Base-by-base conservation (phyloP, 768 basidiomycete species). In the Calocybe gangraenosa region DNA sequence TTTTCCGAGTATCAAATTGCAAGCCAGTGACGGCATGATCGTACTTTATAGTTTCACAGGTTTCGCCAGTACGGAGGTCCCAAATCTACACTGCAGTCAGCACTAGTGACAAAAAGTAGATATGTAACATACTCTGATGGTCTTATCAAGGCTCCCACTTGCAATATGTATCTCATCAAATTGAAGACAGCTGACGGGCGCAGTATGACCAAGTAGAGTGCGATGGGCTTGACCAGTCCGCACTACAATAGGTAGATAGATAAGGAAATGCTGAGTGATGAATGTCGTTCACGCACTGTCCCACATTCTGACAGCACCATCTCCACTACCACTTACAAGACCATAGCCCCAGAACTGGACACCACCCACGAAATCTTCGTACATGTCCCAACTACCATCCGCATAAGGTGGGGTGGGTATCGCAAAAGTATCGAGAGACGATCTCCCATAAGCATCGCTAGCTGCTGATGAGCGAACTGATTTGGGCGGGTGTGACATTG, bases 291-390 rank as follows among this genome's bases (percentile, higher is more conserved):
- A 81, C 92, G 76, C 60, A 95, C 93, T 97, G 60, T 99, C 96
- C 96, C 96, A 99, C 94, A 99, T 97, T 52, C 96, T 70, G 22
- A 98, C 94, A 2, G 88, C 95, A 30, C 95, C 93, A 62, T 99
- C 96, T 1, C 92, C 94, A 56, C 92, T 96, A 1, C 94, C 96
- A 54, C 92, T 96, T 3, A 97, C 92, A 28, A 99, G 76, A 1
- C 92, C 96, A 61, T 96, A 95, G 3, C 93, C 94, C 95, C 96
- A 98, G 62, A 97, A 97, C 62, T 98, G 96, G 34, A 98, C 87
- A 3, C 88, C 92, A 2, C 96, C 96, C 7, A 99, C 92, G 60
- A 95, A 98, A 64, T 99, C 94, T 62, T 93, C 83, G 62, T 95
- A 96, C 78, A 91, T 83, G 49, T 95, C 92, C 84, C 88, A 91